Base-by-base conservation (phyloP, 345 rosid genomes). In the Melastoma malabathricum region DNA sequence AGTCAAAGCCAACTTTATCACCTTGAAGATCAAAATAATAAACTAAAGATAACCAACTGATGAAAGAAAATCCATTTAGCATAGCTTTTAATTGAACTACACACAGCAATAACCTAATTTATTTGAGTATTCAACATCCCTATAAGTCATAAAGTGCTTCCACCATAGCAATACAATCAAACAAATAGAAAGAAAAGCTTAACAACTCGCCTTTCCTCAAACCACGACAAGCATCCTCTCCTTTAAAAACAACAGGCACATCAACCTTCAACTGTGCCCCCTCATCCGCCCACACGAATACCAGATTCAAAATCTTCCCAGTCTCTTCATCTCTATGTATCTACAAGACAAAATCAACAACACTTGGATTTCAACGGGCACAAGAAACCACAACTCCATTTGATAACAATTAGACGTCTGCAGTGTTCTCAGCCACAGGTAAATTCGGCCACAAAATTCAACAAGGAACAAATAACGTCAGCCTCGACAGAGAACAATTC, bases 221-320 rank as follows among this genome's bases (percentile, higher is more conserved):
- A 67, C 94, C 96, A 15, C 75, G 86, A 39, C 81, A 80, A 56
- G 62, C 52, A 19, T 84, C 94, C 52, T 75, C 78, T 50, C 98
- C 98, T 71, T 74, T 86, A 74, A 75, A 80, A 59, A 82, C 77
- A 68, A 90, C 47, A 14, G 97, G 97, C 62, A 86, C 90, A 63
- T 83, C 84, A 70, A 86, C 87, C 69, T 82, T 80, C 74, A 92
- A 46, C 46, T 63, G 59, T 1, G 79, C 75, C 6, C 88, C 97
- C 6, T 81, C 83, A 52, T 84, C 75, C 13, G 95, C 96, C 98
- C 95, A 86, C 34, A 86, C 84, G 46, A 92, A 81, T 13, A 86
- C 95, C 75, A 92, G 66, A 68, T 92, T 86, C 69, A 82, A 60
- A 67, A 92, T 70, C 64, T 70, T 76, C 62, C 98, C 96, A 14